Evolutionary conservation across 2,329 filamentous ascomycete species (phyloP).

Genomic region (Fusarium sp.): DNA sequence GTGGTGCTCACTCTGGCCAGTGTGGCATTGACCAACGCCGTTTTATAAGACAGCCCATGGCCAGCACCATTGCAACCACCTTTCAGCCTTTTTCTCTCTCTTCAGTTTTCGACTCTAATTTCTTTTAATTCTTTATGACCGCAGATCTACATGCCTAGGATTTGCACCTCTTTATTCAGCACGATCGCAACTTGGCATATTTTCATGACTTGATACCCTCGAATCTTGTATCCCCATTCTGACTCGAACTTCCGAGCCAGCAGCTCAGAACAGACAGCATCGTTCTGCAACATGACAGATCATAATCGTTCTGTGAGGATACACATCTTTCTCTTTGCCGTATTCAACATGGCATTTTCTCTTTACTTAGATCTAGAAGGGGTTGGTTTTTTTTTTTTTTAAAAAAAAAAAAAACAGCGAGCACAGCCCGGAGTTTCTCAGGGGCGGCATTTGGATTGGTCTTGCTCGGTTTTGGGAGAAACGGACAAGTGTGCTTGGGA

Average conservation of each 20-base stretch:
- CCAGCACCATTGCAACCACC: neutral
- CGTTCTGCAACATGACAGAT: conserved; percentile 8
- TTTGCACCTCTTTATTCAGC: conserved; percentile 25
- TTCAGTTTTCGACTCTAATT: conserved; percentile 2
- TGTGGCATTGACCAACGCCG: conserved; percentile 25
- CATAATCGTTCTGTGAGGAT: conserved; percentile 26
- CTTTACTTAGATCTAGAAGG: conserved; percentile 11
- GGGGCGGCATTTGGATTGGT: conserved; percentile 22
- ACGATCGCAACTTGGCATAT: conserved; percentile 32
- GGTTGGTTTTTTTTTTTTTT: conserved; percentile 21
- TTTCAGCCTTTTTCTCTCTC: neutral
- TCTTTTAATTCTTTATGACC: conserved; percentile 32
- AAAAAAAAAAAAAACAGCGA: conserved; percentile 36
- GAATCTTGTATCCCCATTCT: conserved; percentile 12
- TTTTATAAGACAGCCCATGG: conserved; percentile 30
- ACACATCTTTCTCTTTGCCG: conserved; percentile 6
- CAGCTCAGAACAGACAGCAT: conserved; percentile 9
- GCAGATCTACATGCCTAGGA: conserved; percentile 15
- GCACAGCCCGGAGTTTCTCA: conserved; percentile 39
- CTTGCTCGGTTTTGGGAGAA: conserved; percentile 6
- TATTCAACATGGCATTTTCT: conserved; percentile 8
- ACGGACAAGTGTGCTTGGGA: neutral
- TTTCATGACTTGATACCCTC: conserved; percentile 45
- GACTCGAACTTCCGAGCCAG: neutral
- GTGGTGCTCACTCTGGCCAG: conserved; percentile 27